These are phyloP conservation scores for Colletotrichum lini DNA, from an alignment of 2,329 filamentous ascomycete genomes.

Conservation along the genomic window DNA sequence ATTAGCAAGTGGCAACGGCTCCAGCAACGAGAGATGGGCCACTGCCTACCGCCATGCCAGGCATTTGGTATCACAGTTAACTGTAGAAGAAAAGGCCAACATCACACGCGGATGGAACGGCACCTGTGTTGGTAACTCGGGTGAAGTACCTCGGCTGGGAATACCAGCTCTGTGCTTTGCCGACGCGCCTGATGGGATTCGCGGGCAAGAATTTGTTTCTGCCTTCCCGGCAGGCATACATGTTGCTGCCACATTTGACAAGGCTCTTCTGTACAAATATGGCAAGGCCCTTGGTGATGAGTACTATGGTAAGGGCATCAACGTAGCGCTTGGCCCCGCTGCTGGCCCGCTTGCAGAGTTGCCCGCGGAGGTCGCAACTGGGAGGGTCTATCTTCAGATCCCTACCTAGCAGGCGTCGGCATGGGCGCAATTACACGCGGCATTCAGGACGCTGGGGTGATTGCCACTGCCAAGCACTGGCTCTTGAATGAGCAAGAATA, in stretches of 20 bases:
- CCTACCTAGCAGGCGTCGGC: conserved; percentile 67
- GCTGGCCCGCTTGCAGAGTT: conserved; percentile 51
- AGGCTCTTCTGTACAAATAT: conserved; percentile 59
- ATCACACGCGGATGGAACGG: conserved; percentile 54
- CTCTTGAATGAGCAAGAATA: conserved; percentile 84
- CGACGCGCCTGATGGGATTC: conserved; percentile 65
- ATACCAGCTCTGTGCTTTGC: conserved; percentile 65
- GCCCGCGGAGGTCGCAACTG: conserved; percentile 54
- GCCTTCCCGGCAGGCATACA: conserved; percentile 64
- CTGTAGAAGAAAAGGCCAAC: conserved; percentile 74
- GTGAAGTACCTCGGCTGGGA: conserved; percentile 59
- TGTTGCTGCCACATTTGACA: conserved; percentile 65
- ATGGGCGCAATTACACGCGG: conserved; percentile 66
- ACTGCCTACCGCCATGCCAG: conserved; percentile 72
- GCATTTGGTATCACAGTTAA: conserved; percentile 72
- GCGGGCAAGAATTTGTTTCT: conserved; percentile 63
- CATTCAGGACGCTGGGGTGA: conserved; percentile 66
- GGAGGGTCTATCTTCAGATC: conserved; percentile 63
- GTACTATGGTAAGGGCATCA: conserved; percentile 53
- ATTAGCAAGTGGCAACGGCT: conserved; percentile 26
- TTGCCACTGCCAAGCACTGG: conserved; percentile 79
- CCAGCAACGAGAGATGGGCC: conserved; percentile 59
- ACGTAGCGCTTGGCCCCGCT: conserved; percentile 53
- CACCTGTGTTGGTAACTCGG: conserved; percentile 61
- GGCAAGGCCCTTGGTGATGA: conserved; percentile 53